Evolutionary conservation across 352 stramenopile species (phyloP).

Genomic region (Thalassiosira livingstoniorum): DNA sequence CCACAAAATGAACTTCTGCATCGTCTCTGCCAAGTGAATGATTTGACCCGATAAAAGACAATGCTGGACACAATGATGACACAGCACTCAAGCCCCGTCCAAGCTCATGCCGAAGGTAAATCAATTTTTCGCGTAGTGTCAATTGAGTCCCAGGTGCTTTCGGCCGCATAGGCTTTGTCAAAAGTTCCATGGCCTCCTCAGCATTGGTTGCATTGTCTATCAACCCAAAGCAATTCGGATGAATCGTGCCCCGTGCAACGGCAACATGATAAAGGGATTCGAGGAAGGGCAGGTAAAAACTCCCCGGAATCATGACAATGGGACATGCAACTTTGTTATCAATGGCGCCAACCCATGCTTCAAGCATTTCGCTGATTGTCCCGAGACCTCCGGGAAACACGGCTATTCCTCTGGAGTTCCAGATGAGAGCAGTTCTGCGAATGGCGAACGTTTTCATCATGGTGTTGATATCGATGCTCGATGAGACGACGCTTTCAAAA

Average conservation of each 20-base stretch:
- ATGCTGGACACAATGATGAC: conserved; percentile 28
- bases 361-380: conserved; percentile 51
- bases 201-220: conserved; percentile 26
- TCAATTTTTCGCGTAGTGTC: conserved; percentile 47
- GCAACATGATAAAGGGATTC: conserved; percentile 36
- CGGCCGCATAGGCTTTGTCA: conserved; percentile 26
- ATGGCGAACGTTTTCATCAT: conserved; percentile 53
- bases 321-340: conserved; percentile 43
- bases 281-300: conserved; percentile 41
- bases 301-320: conserved; percentile 36
- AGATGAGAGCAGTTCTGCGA: conserved; percentile 46
- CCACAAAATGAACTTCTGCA: conserved; percentile 37
- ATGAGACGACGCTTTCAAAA: conserved; percentile 37
- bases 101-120: conserved; percentile 48
- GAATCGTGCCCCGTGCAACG: conserved; percentile 18
- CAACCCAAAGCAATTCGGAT: conserved; percentile 33
- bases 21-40: conserved; percentile 27
- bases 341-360: conserved; percentile 38
- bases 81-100: conserved; percentile 33
- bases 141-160: conserved; percentile 38
- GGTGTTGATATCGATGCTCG: conserved; percentile 40
- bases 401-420: conserved; percentile 46
- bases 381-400: conserved; percentile 47
- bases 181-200: conserved; percentile 18
- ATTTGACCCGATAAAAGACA: conserved; percentile 34